Conservation (phyloP, 2,329 filamentous ascomycete species). For the Lecanosticta acicola region DNA sequence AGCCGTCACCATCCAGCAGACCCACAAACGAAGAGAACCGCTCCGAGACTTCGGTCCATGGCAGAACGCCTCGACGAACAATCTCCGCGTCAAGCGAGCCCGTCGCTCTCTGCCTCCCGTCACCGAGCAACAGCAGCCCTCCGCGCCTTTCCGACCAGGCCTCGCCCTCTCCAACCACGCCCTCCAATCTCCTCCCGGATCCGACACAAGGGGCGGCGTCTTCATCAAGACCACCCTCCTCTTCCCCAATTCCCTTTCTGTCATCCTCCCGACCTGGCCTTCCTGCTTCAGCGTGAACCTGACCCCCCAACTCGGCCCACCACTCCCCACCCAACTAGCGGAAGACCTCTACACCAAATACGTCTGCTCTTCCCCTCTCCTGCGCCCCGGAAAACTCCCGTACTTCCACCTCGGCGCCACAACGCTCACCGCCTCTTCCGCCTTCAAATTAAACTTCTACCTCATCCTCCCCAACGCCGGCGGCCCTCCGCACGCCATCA, state of each 20-base stretch:
- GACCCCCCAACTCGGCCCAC: conserved; percentile 19
- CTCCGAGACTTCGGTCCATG: conserved; percentile 3
- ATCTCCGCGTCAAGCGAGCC: background rate
- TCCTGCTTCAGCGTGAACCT: conserved; percentile 19
- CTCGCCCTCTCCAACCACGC: conserved; percentile 12
- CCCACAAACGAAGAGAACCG: background rate
- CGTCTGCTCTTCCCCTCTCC: conserved; percentile 11
- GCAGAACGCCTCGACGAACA: conserved; percentile 5
- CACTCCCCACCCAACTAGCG: conserved; percentile 13
- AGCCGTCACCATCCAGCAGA: background rate
- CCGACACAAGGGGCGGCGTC: conserved; percentile 15
- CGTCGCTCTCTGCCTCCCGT: background rate
- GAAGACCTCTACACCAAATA: conserved; percentile 17
- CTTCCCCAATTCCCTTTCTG: conserved; percentile 18
- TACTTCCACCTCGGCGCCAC: conserved; percentile 21
- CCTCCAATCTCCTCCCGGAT: no score
- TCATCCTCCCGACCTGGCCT: conserved; percentile 17
- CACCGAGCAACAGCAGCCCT: conserved; percentile 3
- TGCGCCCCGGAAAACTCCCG: conserved; percentile 14
- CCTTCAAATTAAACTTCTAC: conserved; percentile 15
- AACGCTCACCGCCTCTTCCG: conserved; percentile 7
- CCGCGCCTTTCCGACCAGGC: conserved; percentile 14
- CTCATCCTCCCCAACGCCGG: conserved; percentile 17
- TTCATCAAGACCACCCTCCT: conserved; percentile 16
- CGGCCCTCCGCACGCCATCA: conserved; percentile 7